Base-by-base conservation (phyloP, 805 yeast genomes). In the Yamadazyma endophytica region DNA sequence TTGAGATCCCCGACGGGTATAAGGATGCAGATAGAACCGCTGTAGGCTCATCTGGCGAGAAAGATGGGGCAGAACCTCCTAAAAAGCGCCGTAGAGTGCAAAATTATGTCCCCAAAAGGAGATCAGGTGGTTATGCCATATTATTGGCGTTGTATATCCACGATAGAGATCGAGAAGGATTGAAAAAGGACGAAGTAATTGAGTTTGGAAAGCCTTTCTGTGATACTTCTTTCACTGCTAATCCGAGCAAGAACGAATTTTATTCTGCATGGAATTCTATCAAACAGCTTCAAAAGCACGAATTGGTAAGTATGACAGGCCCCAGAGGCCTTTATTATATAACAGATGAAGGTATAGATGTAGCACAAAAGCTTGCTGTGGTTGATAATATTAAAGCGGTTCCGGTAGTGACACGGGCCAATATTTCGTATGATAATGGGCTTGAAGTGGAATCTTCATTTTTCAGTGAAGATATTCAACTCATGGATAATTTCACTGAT, bases 111-210 rank as follows among this genome's bases (percentile, higher is more conserved):
- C 97, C 97, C 0, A 68, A 65, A 28, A 75, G 77, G 38, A 59
- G 89, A 21, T 77, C 92, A 0, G 96, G 96, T 1, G 94, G 84
- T 0, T 89, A 84, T 59, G 95, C 92, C 0, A 82, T 88, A 6
- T 46, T 88, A 13, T 39, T 86, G 13, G 79, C 79, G 0, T 56
- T 88, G 3, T 58, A 66, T 29, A 63, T 73, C 26, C 52, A 49
- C 17, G 87, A 79, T 45, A 52, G 57, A 4, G 45, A 54, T 2
- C 54, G 67, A 13, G 47, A 53, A n/a, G 95, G 96, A 0, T 47
- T 84, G 44, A 67, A 79, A 4, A 82, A 76, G 47, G 75, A 73
- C 8, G 81, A 75, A 22, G 69, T 88, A 5, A 60, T 73, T 2
- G 47, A 64, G 7, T 44, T 52, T 12, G 95, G 84, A 0, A 52